These are phyloP conservation scores for Ilyonectria destructans DNA, from an alignment of 2,329 filamentous ascomycete genomes.

Conservation along the genomic window DNA sequence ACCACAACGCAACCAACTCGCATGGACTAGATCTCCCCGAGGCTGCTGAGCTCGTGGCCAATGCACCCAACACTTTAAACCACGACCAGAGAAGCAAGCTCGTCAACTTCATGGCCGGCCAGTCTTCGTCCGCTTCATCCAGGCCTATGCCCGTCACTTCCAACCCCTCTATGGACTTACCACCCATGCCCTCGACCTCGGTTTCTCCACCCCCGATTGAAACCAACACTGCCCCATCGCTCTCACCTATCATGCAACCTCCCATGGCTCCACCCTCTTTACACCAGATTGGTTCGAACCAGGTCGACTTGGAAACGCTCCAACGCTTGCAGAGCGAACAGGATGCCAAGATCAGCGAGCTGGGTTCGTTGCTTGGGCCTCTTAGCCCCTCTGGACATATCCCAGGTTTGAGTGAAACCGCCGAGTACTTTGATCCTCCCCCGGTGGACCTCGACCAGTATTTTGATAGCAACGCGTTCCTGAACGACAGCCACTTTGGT, in stretches of 20 bases:
- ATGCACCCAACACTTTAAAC: slow-evolving; percentile 69
- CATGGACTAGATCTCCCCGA: slow-evolving; percentile 69
- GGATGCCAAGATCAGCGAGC: slow-evolving; percentile 81
- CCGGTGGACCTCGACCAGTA: slow-evolving; percentile 69
- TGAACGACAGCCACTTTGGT: slow-evolving; percentile 58
- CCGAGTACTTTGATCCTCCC: slow-evolving; percentile 55
- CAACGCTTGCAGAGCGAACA: slow-evolving; percentile 86
- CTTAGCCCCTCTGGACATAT: slow-evolving; percentile 86
- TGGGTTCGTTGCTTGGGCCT: slow-evolving; percentile 83
- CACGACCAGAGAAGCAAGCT: slow-evolving; percentile 73
- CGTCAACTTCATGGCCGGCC: slow-evolving; percentile 73
- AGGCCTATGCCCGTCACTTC: slow-evolving; percentile 42
- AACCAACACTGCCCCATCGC: slow-evolving; percentile 53
- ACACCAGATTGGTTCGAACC: slow-evolving; percentile 77
- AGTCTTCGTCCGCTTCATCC: slow-evolving; percentile 49
- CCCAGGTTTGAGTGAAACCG: slow-evolving; percentile 74
- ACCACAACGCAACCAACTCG: slow-evolving; percentile 71
- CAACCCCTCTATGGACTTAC: slow-evolving; percentile 34
- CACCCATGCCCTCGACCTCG: slow-evolving; percentile 42
- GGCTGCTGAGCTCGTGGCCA: slow-evolving; percentile 66
- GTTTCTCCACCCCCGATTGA: slow-evolving; percentile 48
- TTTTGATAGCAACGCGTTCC: slow-evolving; percentile 62
- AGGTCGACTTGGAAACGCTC: slow-evolving; percentile 84
- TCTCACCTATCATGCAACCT: slow-evolving; percentile 67
- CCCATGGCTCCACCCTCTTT: slow-evolving; percentile 67